A percentile compares a stretch with the other conserved stretches of the same genome.
Evolutionary conservation across 2,329 filamentous ascomycete genomes (phyloP).

Genomic region (Colletotrichum sp.): DNA sequence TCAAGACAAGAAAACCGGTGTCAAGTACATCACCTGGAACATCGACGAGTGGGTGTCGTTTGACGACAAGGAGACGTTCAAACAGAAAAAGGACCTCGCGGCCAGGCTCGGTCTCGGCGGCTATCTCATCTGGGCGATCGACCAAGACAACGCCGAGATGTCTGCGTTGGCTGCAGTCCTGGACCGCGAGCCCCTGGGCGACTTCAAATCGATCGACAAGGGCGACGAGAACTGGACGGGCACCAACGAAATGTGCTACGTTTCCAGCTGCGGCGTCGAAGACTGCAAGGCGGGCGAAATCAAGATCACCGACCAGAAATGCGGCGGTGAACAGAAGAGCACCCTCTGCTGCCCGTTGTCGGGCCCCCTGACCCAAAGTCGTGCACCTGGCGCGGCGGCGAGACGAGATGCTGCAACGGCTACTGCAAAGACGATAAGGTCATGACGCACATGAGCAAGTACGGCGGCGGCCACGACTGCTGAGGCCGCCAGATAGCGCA

Average conservation of each 20-base stretch:
- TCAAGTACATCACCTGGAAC: too few relatives aligned
- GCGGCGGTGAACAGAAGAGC: conserved; percentile 29
- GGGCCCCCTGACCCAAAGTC: conserved; percentile 30
- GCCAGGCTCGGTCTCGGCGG: too few relatives aligned
- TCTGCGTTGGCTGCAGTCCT: too few relatives aligned
- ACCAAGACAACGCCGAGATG: too few relatives aligned
- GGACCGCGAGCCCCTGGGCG: not conserved
- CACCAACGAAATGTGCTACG: conserved; percentile 28
- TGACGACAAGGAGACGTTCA: too few relatives aligned
- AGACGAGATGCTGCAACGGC: conserved; percentile 31
- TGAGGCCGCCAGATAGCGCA: conserved; percentile 32
- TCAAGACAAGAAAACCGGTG: too few relatives aligned
- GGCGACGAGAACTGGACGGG: conserved; percentile 1
- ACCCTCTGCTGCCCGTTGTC: conserved; percentile 35
- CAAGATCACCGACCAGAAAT: conserved; percentile 30
- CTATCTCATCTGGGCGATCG: too few relatives aligned
- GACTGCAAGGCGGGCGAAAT: conserved; percentile 33
- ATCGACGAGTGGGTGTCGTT: too few relatives aligned
- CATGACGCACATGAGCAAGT: conserved; percentile 30
- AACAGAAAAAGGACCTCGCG: too few relatives aligned
- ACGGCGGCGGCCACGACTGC: conserved; percentile 31
- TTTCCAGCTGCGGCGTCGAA: conserved; percentile 30
- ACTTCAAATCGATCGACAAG: not conserved
- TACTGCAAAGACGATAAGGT: conserved; percentile 38
- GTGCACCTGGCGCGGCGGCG: conserved; percentile 36